Evolutionary conservation across 495 filamentous ascomycete species (phyloP), one percentile per base, ranked within the genome.

Genomic region (Penicillium dipodomyicola): DNA sequence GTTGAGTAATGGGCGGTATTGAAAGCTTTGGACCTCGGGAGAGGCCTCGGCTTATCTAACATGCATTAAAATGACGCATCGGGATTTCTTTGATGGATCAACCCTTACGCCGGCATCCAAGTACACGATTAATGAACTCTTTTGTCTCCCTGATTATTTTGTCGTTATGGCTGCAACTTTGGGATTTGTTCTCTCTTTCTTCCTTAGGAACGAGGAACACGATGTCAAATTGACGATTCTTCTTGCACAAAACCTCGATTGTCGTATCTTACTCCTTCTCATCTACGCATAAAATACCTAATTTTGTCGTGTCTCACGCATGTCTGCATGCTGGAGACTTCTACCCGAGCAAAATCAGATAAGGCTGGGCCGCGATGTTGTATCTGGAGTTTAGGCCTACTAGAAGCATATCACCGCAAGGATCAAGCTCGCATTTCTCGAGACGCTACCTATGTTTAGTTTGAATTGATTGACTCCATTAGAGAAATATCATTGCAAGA

Each of bases 1-100:
- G 88, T 75, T 67, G 66, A 74, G 49, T 62, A 45, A 52, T 54
- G 1, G 20, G 25, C 17, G 14, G 39, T 30, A 5, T 48, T 19
- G 20, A 8, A 42, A n/a, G 22, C 11, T 10, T 3, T 11, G 20
- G n/a, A n/a, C n/a, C n/a, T n/a, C n/a, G n/a, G n/a, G 30, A 41
- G 41, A 54, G 33, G 17, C 10, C 41, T 54, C 22, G 37, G 40
- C 15, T 19, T 27, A 3, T 44, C 9, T 19, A 17, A 11, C 32
- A 20, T 23, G 29, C 12, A 15, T 19, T 22, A 25, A 47, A 19
- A 27, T 33, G 19, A 30, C 25, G 43, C 8, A 23, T 17, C 41
- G 4, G 3, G 11, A 12, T 40, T 14, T 52, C 3, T 4, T 56
- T 14, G 5, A 17, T 3, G 7, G 17, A 35, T 25, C 10, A 20